Percentiles rank a stretch among this genome's conserved stretches.
These are phyloP conservation scores for Draba incana DNA, from an alignment of 345 rosid species.

Conservation along the genomic window DNA sequence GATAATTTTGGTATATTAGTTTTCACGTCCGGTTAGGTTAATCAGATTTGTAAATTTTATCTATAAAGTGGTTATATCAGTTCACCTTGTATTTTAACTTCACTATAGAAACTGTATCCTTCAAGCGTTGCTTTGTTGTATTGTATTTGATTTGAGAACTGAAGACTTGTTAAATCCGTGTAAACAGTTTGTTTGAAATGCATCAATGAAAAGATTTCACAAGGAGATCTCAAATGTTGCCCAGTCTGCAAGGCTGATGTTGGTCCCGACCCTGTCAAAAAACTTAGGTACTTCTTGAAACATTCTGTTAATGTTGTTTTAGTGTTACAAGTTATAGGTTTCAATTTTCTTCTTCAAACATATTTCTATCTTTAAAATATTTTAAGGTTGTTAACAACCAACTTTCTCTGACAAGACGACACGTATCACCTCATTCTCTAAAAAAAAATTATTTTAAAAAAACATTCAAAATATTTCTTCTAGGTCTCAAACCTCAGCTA, in stretches of 20 bases:
- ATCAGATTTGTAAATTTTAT: too few relatives aligned
- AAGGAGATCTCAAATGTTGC: background rate
- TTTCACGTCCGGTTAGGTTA: too few relatives aligned
- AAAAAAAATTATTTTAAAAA: too few relatives aligned
- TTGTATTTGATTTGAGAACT: background rate
- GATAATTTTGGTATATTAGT: too few relatives aligned
- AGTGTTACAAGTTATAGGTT: background rate
- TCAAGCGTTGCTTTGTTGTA: background rate
- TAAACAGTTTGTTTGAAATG: constrained; percentile 19
- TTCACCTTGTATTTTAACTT: background rate
- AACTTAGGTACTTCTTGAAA: background rate
- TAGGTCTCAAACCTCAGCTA: too few relatives aligned
- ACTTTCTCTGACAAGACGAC: too few relatives aligned
- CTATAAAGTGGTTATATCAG: too few relatives aligned
- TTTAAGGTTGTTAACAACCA: too few relatives aligned
- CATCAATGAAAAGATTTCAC: background rate
- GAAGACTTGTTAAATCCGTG: background rate
- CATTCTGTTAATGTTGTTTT: too few relatives aligned
- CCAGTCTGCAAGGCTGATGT: background rate
- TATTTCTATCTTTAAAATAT: too few relatives aligned
- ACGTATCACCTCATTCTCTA: too few relatives aligned
- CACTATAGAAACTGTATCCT: background rate
- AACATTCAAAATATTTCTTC: too few relatives aligned
- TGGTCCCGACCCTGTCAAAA: background rate
- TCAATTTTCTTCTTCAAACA: background rate